phyloP scores from a whole-genome alignment of 805 yeast genomes.

The Candida nemodendra region DNA sequence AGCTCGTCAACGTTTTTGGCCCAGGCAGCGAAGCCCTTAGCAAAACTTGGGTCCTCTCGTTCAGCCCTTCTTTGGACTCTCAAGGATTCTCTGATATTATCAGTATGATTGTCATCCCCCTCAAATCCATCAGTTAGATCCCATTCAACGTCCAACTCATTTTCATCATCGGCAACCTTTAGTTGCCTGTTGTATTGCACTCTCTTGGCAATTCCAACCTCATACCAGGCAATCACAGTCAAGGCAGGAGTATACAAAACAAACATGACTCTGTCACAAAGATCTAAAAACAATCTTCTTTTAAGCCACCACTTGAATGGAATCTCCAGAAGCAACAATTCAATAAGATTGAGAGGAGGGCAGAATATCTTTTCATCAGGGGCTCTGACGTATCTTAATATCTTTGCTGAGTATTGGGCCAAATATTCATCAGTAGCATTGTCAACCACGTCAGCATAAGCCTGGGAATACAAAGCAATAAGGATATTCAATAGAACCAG shows the following conservation, averaged over 20 bases:
- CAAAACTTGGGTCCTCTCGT: conserved; percentile 63
- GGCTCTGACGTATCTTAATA: conserved; percentile 79
- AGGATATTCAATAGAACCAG: conserved; percentile 78
- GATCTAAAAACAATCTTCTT: conserved; percentile 27
- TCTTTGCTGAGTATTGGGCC: conserved; percentile 81
- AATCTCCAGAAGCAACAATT: conserved; percentile 49
- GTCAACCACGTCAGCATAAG: conserved; percentile 75
- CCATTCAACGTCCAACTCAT: conserved; percentile 78
- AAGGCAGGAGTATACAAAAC: conserved; percentile 69
- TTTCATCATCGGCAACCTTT: conserved; percentile 72
- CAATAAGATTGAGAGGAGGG: conserved; percentile 81
- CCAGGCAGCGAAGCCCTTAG: conserved; percentile 52
- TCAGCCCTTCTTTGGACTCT: conserved; percentile 63
- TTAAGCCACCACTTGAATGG: conserved; percentile 39
- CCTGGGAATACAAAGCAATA: conserved; percentile 81
- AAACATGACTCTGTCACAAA: conserved; percentile 60
- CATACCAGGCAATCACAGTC: conserved; percentile 58
- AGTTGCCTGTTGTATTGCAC: conserved; percentile 67
- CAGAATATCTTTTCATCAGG: conserved; percentile 85
- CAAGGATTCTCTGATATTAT: conserved; percentile 38
- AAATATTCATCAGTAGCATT: conserved; percentile 84
- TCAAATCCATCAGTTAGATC: conserved; percentile 74
- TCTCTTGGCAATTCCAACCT: conserved; percentile 64
- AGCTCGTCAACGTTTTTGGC: conserved; percentile 44
- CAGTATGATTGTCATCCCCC: conserved; percentile 34